Base-by-base conservation (phyloP, 495 filamentous ascomycete genomes). In the Tuber melanosporum region DNA sequence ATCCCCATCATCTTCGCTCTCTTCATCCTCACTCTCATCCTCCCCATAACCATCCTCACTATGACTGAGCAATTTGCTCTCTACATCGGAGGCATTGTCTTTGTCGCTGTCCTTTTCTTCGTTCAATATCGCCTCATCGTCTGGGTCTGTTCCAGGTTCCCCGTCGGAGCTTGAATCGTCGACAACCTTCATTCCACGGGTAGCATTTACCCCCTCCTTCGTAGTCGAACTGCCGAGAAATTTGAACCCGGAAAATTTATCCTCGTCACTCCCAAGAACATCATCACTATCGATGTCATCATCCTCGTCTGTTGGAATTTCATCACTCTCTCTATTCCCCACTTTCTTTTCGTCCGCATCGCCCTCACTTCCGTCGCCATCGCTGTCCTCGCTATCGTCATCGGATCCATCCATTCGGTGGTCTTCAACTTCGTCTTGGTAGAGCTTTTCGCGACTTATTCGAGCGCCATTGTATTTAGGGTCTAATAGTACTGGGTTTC, bases 391-490 rank as follows among this genome's bases (percentile, higher is more conserved):
- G 78, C 86, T 83, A 2, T 83, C 84, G 1, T 86, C 86, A 0
- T 85, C 84, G 0, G 85, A 85, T 20, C 86, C 84, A 5, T 85
- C 86, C 57, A 66, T 3, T 84, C 77, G 26, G 83, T 79, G 20
- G 82, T 81, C 22, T 43, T 84, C 84, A 73, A 83, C 80, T n/a
- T 84, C 85, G 39, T 85, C 84, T 66, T 36, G 57, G 49, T 89
- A 87, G 15, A 94, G 86, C 0, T 88, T 90, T 42, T 91, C 87
- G 72, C 96, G 88, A 78, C 90, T 93, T n/a, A 99, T 88, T 71
- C 88, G 88, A 7, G 92, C 87, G 17, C 95, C 95, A 66, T 89
- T 86, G 83, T 99, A 99, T 82, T 93, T 89, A 52, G 93, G 92
- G 10, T 95, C 95, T 0, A 93, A 88, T 32, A 84, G 84, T 73